Conservation (phyloP, 345 rosid genomes). For the Trapa incisa region DNA sequence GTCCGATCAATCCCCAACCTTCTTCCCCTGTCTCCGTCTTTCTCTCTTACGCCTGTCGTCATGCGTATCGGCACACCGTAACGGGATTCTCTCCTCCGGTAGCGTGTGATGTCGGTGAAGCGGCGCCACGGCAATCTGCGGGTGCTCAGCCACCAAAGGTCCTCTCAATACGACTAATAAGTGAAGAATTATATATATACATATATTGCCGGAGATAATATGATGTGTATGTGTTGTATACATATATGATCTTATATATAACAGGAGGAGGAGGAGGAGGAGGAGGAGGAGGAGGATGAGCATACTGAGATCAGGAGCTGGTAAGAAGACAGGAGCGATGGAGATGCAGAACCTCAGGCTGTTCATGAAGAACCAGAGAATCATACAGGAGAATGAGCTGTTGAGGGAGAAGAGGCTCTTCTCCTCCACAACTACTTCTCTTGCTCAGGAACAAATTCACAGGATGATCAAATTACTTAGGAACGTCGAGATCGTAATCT, state of each 20-base stretch:
- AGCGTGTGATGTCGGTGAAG: slow-evolving; percentile 11
- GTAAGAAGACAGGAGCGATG: slow-evolving; percentile 3
- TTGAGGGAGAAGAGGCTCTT: slow-evolving; percentile 41
- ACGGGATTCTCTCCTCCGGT: slow-evolving; percentile 5
- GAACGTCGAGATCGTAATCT: background rate
- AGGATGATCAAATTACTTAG: background rate
- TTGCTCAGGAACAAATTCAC: slow-evolving; percentile 32
- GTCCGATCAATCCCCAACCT: no score
- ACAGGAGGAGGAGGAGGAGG: slow-evolving; percentile 6
- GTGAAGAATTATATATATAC: no score
- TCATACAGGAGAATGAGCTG: slow-evolving; percentile 58
- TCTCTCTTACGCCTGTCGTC: background rate
- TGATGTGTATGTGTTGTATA: no score
- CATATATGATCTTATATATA: no score
- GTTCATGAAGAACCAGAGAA: slow-evolving; percentile 50
- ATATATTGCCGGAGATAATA: no score
- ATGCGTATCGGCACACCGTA: slow-evolving; percentile 14
- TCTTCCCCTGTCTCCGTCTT: no score
- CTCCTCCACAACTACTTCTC: slow-evolving; percentile 42
- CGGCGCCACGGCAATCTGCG: slow-evolving; percentile 5
- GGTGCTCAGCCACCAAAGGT: slow-evolving; percentile 23
- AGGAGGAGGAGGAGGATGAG: slow-evolving; percentile 6
- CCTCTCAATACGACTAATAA: slow-evolving; percentile 1
- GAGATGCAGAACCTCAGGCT: slow-evolving; percentile 51
- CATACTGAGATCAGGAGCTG: background rate